Evolutionary conservation across 495 filamentous ascomycete species (phyloP).

Genomic region (Hypoxylon fuscum): DNA sequence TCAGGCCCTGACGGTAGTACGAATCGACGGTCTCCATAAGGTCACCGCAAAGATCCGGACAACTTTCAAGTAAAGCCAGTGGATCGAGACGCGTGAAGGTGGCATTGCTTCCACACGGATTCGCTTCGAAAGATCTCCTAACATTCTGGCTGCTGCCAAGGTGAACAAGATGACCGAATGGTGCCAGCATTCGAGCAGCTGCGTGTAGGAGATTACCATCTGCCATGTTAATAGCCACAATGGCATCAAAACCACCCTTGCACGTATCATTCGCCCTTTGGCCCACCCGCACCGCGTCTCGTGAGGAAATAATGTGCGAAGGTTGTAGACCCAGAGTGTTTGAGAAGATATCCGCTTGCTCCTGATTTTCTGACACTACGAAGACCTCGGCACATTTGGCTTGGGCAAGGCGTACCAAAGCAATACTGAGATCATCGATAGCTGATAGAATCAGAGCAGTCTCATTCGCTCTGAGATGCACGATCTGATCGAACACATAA

Average conservation of each 20-base stretch:
- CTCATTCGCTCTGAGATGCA: constrained; percentile 50
- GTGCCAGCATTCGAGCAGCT: constrained; percentile 23
- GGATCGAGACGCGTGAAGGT: neutral
- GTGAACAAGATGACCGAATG: constrained; percentile 35
- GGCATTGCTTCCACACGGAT: too few relatives aligned
- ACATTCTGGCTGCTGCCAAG: constrained; percentile 14
- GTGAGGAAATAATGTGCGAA: neutral
- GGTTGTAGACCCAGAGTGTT: neutral
- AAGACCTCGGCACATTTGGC: constrained; percentile 59
- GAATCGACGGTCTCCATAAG: too few relatives aligned
- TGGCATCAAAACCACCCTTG: constrained; percentile 29
- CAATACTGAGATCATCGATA: constrained; percentile 66
- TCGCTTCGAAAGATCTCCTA: too few relatives aligned
- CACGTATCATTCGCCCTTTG: neutral
- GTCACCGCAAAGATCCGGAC: too few relatives aligned
- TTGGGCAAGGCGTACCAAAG: constrained; percentile 62
- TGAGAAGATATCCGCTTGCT: neutral
- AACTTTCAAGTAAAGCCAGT: too few relatives aligned
- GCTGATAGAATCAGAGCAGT: constrained; percentile 66
- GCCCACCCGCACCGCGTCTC: neutral
- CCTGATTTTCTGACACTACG: neutral
- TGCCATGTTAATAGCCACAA: constrained; percentile 31
- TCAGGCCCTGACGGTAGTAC: too few relatives aligned
- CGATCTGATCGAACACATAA: constrained; percentile 48
- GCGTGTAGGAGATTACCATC: too few relatives aligned